phyloP scores from a whole-genome alignment of 2,329 filamentous ascomycete species.

The Pseudonectria buxi region DNA sequence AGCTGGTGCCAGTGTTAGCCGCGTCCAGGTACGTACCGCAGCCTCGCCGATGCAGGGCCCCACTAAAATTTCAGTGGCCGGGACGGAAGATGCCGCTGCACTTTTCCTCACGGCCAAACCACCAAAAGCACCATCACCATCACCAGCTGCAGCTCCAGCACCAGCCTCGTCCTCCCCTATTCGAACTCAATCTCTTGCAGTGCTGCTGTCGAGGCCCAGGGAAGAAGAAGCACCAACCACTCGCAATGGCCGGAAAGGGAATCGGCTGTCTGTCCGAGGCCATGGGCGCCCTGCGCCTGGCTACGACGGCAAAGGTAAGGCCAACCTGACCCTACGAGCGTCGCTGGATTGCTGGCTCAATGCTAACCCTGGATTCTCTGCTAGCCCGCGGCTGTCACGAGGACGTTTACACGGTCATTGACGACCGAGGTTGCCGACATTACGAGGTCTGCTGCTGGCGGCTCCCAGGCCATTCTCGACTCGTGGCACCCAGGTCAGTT shows the following conservation, averaged over 20 bases:
- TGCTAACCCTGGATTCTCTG: too few species aligned
- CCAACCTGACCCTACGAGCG: too few species aligned
- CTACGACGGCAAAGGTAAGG: too few species aligned
- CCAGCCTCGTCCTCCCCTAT: background rate
- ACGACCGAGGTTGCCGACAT: conserved; percentile 43
- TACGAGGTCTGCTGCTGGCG: conserved; percentile 26
- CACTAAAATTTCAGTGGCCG: conserved; percentile 23
- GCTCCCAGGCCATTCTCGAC: conserved; percentile 29
- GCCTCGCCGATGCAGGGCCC: conserved; percentile 13
- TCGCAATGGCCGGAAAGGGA: conserved; percentile 40
- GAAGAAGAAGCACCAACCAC: too few species aligned
- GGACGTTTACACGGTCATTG: conserved; percentile 46
- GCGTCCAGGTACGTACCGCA: too few species aligned
- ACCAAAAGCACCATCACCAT: conserved; percentile 17
- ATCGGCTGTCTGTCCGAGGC: conserved; percentile 46
- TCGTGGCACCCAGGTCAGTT: conserved; percentile 42
- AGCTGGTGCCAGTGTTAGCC: conserved; percentile 17
- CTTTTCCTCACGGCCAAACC: conserved; percentile 17
- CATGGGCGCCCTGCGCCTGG: conserved; percentile 42
- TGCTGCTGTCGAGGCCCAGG: too few species aligned
- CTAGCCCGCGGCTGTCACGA: conserved; percentile 30
- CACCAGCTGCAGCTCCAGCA: conserved; percentile 4
- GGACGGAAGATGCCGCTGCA: conserved; percentile 23
- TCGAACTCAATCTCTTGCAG: too few species aligned
- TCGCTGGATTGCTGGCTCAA: too few species aligned